Conservation (phyloP, 306 rosid genomes). For the Fragaria vesca region DNA sequence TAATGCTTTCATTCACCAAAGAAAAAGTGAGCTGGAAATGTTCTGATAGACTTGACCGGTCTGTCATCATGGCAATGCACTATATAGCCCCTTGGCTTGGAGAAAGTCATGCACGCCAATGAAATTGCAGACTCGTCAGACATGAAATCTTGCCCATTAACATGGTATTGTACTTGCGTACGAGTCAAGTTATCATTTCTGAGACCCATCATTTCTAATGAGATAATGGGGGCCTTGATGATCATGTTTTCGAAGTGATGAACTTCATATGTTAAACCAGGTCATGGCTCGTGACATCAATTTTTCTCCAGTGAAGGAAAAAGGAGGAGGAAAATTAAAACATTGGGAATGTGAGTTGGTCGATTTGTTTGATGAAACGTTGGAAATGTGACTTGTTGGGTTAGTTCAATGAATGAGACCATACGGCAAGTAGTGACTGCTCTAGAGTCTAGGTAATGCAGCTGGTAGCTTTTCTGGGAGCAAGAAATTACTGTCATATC, state of each 20-base stretch:
- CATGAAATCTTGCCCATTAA: not conserved
- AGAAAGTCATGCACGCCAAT: not conserved
- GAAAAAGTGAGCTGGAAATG: not conserved
- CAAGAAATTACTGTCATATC: not conserved
- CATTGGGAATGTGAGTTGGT: not conserved
- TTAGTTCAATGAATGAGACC: not conserved
- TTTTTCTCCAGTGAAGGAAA: not conserved
- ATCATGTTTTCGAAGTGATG: not conserved
- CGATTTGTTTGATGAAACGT: too few species aligned
- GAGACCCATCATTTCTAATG: not conserved
- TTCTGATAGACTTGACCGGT: not conserved
- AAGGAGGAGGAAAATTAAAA: not conserved
- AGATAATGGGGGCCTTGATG: not conserved
- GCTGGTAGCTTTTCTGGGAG: not conserved
- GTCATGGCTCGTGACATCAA: not conserved
- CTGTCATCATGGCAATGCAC: slow-evolving; percentile 1
- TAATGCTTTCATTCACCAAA: not conserved
- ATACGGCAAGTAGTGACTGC: not conserved
- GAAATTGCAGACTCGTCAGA: not conserved
- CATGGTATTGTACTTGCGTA: not conserved
- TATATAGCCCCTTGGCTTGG: not conserved
- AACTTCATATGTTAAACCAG: not conserved
- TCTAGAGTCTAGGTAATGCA: not conserved
- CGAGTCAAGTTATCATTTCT: not conserved
- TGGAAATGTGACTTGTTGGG: not conserved